Percentiles rank a stretch among this genome's conserved stretches.
Evolutionary conservation across 2,329 filamentous ascomycete species (phyloP).

Genomic region (Fusarium fracticaudum): DNA sequence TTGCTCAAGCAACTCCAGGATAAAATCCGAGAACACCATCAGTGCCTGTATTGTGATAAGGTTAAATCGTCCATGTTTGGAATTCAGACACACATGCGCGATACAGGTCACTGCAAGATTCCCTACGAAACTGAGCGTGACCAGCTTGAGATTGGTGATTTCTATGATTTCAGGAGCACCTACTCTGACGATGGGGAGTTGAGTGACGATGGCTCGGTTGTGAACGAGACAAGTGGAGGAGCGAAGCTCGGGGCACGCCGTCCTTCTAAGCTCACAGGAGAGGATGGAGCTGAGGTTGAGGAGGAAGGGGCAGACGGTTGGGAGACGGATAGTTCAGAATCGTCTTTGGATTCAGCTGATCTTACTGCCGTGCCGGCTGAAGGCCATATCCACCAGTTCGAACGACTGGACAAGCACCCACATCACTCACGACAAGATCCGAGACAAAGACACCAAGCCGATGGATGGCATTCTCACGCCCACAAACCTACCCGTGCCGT

Average conservation of each 20-base stretch:
- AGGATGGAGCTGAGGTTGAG: slow-evolving; percentile 60
- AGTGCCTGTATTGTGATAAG: slow-evolving; percentile 91
- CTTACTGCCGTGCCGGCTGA: slow-evolving; percentile 83
- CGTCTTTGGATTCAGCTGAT: slow-evolving; percentile 86
- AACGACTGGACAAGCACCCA: slow-evolving; percentile 75
- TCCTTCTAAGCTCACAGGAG: slow-evolving; percentile 59
- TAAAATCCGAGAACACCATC: slow-evolving; percentile 81
- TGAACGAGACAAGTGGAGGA: slow-evolving; percentile 61
- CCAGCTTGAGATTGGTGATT: slow-evolving; percentile 93
- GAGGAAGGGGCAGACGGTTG: slow-evolving; percentile 79
- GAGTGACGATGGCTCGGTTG: slow-evolving; percentile 60
- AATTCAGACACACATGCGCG: slow-evolving; percentile 95
- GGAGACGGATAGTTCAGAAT: slow-evolving; percentile 95
- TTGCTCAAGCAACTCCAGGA: slow-evolving; percentile 80
- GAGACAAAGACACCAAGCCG: slow-evolving; percentile 76
- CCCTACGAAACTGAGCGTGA: slow-evolving; percentile 89
- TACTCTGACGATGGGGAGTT: slow-evolving; percentile 84
- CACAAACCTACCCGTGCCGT: slow-evolving; percentile 78
- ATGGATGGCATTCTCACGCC: slow-evolving; percentile 85
- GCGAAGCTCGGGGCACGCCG: slow-evolving; percentile 76
- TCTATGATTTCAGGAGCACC: slow-evolving; percentile 95
- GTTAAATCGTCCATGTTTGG: slow-evolving; percentile 80
- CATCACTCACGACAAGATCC: slow-evolving; percentile 80
- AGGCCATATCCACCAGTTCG: slow-evolving; percentile 74
- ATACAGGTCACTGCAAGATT: slow-evolving; percentile 97